These are phyloP conservation scores for Pseudoperonospora humuli DNA, from an alignment of 352 stramenopile genomes.

Conservation along the genomic window DNA sequence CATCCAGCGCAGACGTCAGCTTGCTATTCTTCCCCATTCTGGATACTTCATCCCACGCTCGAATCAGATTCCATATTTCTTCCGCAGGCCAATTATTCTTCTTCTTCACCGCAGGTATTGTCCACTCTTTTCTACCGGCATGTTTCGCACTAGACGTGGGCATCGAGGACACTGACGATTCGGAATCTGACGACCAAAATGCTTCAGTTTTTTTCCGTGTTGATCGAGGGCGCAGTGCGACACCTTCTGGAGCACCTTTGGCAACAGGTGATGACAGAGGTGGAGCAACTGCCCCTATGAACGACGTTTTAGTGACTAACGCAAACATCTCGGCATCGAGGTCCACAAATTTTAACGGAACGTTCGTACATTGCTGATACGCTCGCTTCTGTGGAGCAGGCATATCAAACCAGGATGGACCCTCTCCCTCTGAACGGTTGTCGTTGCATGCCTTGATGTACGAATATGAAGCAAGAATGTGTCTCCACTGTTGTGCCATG, in stretches of 20 bases:
- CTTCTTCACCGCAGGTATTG: constrained; percentile 13
- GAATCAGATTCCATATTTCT: constrained; percentile 25
- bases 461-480: constrained; percentile 32
- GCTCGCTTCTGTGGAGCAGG: constrained; percentile 23
- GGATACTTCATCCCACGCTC: constrained; percentile 25
- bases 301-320: constrained; percentile 31
- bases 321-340: constrained; percentile 30
- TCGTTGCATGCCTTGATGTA: constrained; percentile 39
- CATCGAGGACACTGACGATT: constrained; percentile 15
- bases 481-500: constrained; percentile 32
- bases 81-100: constrained; percentile 24
- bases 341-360: constrained; percentile 35
- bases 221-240: constrained; percentile 20
- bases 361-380: constrained; percentile 33
- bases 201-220: constrained; percentile 23
- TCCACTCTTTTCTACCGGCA: constrained; percentile 3
- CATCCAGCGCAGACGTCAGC: constrained; percentile 14
- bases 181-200: constrained; percentile 30
- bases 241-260: constrained; percentile 13
- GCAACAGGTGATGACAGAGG: constrained; percentile 9
- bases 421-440: constrained; percentile 16
- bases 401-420: constrained; percentile 30
- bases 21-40: constrained; percentile 7
- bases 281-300: constrained; percentile 11
- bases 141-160: not conserved